Evolutionary conservation across 2,329 filamentous ascomycete genomes (phyloP).

Genomic region (Akanthomyces lecanii): DNA sequence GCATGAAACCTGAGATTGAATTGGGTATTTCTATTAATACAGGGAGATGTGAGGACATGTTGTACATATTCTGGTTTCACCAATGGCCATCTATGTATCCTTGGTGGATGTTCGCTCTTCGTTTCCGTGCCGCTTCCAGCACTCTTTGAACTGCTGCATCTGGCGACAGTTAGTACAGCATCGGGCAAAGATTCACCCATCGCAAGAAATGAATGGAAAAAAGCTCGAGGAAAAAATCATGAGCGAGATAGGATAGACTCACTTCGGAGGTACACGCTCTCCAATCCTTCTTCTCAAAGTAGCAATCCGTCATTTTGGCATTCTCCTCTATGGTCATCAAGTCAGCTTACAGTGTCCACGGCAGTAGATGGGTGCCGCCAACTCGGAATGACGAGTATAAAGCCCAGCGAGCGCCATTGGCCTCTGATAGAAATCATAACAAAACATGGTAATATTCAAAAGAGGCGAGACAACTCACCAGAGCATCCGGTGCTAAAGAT

Average conservation of each 20-base stretch:
- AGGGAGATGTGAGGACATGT: neutral
- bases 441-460: neutral
- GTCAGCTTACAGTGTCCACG: constrained; percentile 11
- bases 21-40: constrained; percentile 5
- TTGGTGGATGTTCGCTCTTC: constrained; percentile 75
- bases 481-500: constrained; percentile 96
- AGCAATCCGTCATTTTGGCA: constrained; percentile 86
- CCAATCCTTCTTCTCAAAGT: constrained; percentile 96
- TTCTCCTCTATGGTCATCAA: constrained; percentile 65
- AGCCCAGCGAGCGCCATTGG: neutral
- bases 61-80: neutral
- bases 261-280: constrained; percentile 83
- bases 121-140: constrained; percentile 89
- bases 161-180: constrained; percentile 32
- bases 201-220: neutral
- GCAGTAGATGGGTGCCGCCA: neutral
- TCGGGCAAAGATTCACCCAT: no score
- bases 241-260: constrained; percentile 33
- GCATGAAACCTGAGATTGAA: neutral
- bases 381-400: neutral
- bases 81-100: constrained; percentile 44
- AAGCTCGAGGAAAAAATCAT: neutral
- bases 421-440: neutral
- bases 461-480: constrained; percentile 47
- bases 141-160: constrained; percentile 87